These are phyloP conservation scores for Hyaloperonospora arabidopsidis DNA, from an alignment of 352 stramenopile genomes.

Conservation along the genomic window DNA sequence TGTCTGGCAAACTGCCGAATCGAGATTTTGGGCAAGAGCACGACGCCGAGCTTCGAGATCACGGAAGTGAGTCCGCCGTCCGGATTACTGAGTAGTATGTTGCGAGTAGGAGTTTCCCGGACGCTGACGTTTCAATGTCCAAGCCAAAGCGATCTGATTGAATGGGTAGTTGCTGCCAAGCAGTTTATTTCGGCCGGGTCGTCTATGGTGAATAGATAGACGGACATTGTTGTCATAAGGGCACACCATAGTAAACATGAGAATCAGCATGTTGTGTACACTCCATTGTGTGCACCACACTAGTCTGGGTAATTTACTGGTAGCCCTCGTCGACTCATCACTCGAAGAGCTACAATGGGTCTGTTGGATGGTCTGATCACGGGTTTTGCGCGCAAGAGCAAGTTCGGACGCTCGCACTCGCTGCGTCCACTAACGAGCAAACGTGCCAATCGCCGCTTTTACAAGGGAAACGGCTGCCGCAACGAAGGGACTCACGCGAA, in stretches of 20 bases:
- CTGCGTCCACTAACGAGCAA: slow-evolving; percentile 89
- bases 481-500: slow-evolving; percentile 90
- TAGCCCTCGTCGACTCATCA: too few species aligned
- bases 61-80: slow-evolving; percentile 50
- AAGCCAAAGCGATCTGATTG: slow-evolving; percentile 69
- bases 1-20: slow-evolving; percentile 60
- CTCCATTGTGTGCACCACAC: too few species aligned
- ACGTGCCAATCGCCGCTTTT: slow-evolving; percentile 90
- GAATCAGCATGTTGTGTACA: neutral
- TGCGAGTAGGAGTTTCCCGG: slow-evolving; percentile 51
- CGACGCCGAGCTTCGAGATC: slow-evolving; percentile 62
- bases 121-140: slow-evolving; percentile 77
- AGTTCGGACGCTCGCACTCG: slow-evolving; percentile 79
- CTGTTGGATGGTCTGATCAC: slow-evolving; percentile 72
- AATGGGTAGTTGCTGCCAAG: slow-evolving; percentile 75
- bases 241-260: neutral
- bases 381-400: slow-evolving; percentile 69
- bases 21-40: slow-evolving; percentile 65
- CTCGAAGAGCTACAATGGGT: slow-evolving; percentile 33
- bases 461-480: slow-evolving; percentile 92
- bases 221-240: neutral
- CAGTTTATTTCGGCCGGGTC: slow-evolving; percentile 48
- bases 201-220: slow-evolving; percentile 35
- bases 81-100: slow-evolving; percentile 53
- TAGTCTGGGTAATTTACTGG: too few species aligned